Percentiles rank a stretch among this genome's conserved stretches.
These are phyloP conservation scores for Nannizziopsis barbatae DNA, from an alignment of 2,329 filamentous ascomycete species.

Conservation along the genomic window DNA sequence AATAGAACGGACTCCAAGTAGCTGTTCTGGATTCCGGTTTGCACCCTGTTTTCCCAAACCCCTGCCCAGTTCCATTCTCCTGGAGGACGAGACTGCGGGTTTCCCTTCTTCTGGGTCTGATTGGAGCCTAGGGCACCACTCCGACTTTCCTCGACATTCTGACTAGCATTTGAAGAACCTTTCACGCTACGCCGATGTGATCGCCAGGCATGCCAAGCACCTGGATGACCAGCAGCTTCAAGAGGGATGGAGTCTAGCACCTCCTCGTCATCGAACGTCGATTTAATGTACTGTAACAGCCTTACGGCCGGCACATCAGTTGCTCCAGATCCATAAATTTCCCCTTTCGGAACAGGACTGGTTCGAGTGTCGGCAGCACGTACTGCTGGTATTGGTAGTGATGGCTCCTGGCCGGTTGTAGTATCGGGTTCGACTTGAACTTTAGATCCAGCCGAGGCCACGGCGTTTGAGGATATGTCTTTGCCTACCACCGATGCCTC, in stretches of 20 bases:
- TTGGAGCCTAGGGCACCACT: conserved; percentile 9
- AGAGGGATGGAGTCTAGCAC: conserved; percentile 70
- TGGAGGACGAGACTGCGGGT: conserved; percentile 45
- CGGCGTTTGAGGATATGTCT: neutral
- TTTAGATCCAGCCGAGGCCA: no score
- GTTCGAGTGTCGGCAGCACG: conserved; percentile 2
- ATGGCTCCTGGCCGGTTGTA: neutral
- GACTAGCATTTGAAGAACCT: neutral
- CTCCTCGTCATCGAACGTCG: conserved; percentile 64
- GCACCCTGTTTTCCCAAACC: conserved; percentile 85
- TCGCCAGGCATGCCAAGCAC: conserved; percentile 90
- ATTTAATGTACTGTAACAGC: conserved; percentile 68
- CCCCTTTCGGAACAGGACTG: conserved; percentile 14
- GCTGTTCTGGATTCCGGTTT: conserved; percentile 64
- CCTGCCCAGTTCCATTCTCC: conserved; percentile 97
- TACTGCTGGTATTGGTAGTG: neutral
- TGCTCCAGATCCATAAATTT: conserved; percentile 1
- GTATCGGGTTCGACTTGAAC: neutral
- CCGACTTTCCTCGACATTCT: neutral
- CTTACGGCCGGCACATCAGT: conserved; percentile 48
- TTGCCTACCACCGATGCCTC: neutral
- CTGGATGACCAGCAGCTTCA: conserved; percentile 74
- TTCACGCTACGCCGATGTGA: conserved; percentile 45
- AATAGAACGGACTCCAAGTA: conserved; percentile 70
- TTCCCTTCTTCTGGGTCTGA: conserved; percentile 34